phyloP scores from a whole-genome alignment of 2,329 filamentous ascomycete genomes.

The Hymenoscyphus scutula region DNA sequence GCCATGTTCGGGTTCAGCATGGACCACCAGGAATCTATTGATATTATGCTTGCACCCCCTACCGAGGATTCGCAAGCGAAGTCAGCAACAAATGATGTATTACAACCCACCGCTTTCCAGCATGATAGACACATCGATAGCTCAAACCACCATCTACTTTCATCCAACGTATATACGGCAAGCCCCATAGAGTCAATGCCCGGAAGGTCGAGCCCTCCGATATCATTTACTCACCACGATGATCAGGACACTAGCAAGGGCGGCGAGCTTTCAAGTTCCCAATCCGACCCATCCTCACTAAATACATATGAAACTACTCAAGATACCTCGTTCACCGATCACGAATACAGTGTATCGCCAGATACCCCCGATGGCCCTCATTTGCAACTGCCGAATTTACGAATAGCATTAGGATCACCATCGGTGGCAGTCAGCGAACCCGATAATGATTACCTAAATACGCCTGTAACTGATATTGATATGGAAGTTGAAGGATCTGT shows the following conservation, averaged over 20 bases:
- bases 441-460: conserved; percentile 26
- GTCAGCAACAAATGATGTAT: conserved; percentile 16
- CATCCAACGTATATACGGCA: conserved; percentile 21
- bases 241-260: conserved; percentile 7
- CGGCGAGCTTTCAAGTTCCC: neutral
- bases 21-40: conserved; percentile 27
- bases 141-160: conserved; percentile 20
- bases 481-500: conserved; percentile 35
- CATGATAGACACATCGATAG: conserved; percentile 10
- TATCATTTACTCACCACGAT: conserved; percentile 12
- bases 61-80: conserved; percentile 24
- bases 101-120: neutral
- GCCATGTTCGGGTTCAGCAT: conserved; percentile 27
- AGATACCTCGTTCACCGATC: conserved; percentile 19
- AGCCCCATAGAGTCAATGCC: conserved; percentile 19
- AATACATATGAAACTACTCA: conserved; percentile 9
- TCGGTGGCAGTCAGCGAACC: conserved; percentile 23
- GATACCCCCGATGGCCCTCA: conserved; percentile 17
- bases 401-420: conserved; percentile 28
- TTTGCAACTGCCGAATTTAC: conserved; percentile 28
- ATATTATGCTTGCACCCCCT: conserved; percentile 28
- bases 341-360: conserved; percentile 12
- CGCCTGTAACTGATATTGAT: conserved; percentile 34
- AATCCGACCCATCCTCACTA: neutral
- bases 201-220: conserved; percentile 9